These are phyloP conservation scores for Nosema muscidifuracis DNA, from an alignment of 371 early-diverging fungal genomes.

Conservation along the genomic window DNA sequence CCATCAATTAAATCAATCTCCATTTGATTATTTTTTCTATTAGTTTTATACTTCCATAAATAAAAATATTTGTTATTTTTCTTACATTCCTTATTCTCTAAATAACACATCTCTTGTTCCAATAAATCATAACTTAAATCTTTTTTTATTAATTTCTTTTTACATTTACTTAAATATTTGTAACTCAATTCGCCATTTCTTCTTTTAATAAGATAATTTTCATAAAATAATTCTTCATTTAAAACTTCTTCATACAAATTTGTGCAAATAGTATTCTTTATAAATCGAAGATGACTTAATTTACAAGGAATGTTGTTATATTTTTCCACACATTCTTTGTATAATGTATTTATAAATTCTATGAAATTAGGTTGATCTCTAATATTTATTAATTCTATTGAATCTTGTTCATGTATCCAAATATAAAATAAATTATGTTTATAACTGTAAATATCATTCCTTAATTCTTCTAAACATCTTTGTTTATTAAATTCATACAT, in stretches of 20 bases:
- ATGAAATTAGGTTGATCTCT: neutral
- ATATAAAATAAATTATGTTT: neutral
- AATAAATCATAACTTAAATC: constrained; percentile 20
- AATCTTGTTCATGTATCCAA: neutral
- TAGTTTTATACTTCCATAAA: constrained; percentile 18
- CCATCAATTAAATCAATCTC: neutral
- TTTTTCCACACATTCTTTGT: neutral
- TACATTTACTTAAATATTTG: constrained; percentile 8
- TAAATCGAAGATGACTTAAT: neutral
- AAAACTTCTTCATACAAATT: neutral
- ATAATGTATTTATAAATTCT: neutral
- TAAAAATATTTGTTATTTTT: constrained; percentile 21
- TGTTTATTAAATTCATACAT: neutral
- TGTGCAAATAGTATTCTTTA: neutral
- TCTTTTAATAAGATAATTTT: constrained; percentile 27
- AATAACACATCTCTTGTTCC: constrained; percentile 27
- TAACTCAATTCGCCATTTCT: neutral
- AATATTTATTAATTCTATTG: neutral
- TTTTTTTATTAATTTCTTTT: constrained; percentile 1
- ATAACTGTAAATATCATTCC: neutral
- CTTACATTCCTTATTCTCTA: constrained; percentile 25
- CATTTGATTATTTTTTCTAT: neutral
- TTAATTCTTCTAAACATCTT: neutral
- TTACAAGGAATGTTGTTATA: constrained; percentile 1
- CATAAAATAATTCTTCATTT: neutral